phyloP scores from a whole-genome alignment of 1,284 basidiomycete genomes.

The Trichosporon inkin region DNA sequence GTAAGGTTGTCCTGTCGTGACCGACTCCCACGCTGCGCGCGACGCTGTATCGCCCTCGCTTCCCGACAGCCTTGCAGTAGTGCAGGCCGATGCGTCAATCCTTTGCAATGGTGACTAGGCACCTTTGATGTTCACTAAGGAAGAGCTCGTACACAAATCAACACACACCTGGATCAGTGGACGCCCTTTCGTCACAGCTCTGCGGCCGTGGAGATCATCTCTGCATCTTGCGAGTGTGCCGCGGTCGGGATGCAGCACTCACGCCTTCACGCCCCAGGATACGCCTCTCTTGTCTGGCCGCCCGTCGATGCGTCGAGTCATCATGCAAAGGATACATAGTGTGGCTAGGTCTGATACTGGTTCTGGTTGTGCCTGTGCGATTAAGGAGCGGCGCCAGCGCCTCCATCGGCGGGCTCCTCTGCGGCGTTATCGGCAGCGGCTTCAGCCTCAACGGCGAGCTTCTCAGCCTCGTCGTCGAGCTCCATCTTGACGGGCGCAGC shows the following conservation, averaged over 20 bases:
- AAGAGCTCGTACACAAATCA: no score
- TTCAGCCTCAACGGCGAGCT: conserved; percentile 37
- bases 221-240: no score
- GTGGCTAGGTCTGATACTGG: background rate
- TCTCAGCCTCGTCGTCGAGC: conserved; percentile 39
- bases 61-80: background rate
- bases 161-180: background rate
- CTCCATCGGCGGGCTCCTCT: background rate
- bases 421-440: conserved; percentile 6
- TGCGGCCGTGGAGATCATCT: no score
- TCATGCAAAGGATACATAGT: conserved; percentile 7
- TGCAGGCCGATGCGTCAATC: background rate
- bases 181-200: background rate
- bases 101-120: no score
- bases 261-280: no score
- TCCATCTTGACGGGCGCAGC: conserved; percentile 24
- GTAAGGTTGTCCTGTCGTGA: no score
- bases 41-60: no score
- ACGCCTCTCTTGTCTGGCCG: background rate
- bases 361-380: background rate
- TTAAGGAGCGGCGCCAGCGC: background rate
- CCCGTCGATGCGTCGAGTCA: background rate
- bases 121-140: no score
- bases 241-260: no score
- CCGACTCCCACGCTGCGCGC: no score